These are phyloP conservation scores for Globisporangium acanthophoron DNA, from an alignment of 352 stramenopile species.

Conservation along the genomic window DNA sequence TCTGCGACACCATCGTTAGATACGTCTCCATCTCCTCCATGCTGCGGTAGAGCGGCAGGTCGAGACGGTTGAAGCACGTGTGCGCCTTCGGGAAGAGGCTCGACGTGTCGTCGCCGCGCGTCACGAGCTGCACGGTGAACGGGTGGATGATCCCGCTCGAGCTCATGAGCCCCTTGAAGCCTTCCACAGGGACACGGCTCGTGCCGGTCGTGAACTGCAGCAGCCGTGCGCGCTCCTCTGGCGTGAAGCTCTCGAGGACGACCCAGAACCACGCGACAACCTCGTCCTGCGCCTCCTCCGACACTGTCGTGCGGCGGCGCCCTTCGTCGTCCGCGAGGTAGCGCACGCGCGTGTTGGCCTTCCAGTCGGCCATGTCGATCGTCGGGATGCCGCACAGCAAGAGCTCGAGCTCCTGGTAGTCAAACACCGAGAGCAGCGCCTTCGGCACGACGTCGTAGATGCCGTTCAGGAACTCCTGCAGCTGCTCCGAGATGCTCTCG, in stretches of 20 bases:
- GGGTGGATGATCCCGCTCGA: constrained; percentile 72
- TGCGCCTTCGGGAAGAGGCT: constrained; percentile 68
- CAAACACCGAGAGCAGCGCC: constrained; percentile 54
- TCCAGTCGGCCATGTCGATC: constrained; percentile 66
- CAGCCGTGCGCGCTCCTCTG: constrained; percentile 63
- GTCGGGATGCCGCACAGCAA: constrained; percentile 68
- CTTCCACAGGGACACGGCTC: constrained; percentile 74
- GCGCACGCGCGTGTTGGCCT: constrained; percentile 48
- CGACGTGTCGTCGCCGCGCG: constrained; percentile 29
- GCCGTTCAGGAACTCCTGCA: constrained; percentile 59
- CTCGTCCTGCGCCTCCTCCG: constrained; percentile 33
- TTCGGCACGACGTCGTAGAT: constrained; percentile 78
- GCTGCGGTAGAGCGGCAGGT: constrained; percentile 65
- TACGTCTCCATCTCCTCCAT: constrained; percentile 73
- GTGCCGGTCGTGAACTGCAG: constrained; percentile 76
- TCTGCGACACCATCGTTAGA: constrained; percentile 72
- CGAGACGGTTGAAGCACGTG: constrained; percentile 83
- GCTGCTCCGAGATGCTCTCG: constrained; percentile 53
- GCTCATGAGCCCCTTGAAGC: constrained; percentile 75
- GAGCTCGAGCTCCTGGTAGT: constrained; percentile 80
- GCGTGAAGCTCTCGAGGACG: constrained; percentile 43
- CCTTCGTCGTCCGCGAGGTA: constrained; percentile 49
- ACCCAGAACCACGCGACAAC: constrained; percentile 76
- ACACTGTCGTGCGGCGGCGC: constrained; percentile 14
- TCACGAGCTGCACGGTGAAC: constrained; percentile 78